These are phyloP conservation scores for Diaporthe ampelina DNA, from an alignment of 2,329 filamentous ascomycete genomes.

Conservation along the genomic window DNA sequence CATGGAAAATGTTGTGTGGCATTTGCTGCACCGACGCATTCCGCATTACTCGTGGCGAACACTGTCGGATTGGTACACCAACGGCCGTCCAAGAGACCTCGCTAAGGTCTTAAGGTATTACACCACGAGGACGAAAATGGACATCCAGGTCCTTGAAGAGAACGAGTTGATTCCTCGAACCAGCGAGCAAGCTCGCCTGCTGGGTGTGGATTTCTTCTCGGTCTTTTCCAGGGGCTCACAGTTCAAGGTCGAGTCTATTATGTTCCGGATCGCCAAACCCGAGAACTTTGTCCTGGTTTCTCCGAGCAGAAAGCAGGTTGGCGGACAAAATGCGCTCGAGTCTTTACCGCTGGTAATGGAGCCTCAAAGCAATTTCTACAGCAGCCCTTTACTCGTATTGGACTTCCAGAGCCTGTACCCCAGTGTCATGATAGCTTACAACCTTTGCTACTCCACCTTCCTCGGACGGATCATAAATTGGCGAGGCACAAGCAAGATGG, in stretches of 20 bases:
- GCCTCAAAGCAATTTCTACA: slow-evolving; percentile 94
- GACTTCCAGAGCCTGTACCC: slow-evolving; percentile 98
- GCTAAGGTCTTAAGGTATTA: slow-evolving; percentile 85
- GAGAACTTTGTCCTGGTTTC: slow-evolving; percentile 94
- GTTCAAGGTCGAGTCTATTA: slow-evolving; percentile 98
- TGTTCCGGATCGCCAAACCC: slow-evolving; percentile 98
- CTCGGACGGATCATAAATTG: slow-evolving; percentile 87
- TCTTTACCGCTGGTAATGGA: slow-evolving; percentile 98
- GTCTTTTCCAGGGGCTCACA: slow-evolving; percentile 96
- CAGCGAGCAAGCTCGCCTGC: slow-evolving; percentile 91
- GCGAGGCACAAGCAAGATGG: slow-evolving; percentile 95
- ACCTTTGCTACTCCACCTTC: slow-evolving; percentile 98
- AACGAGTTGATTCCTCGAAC: slow-evolving; percentile 92
- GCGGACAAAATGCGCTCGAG: slow-evolving; percentile 92
- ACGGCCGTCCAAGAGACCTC: slow-evolving; percentile 76
- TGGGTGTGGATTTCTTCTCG: slow-evolving; percentile 97
- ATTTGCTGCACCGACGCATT: slow-evolving; percentile 87
- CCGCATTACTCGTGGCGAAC: slow-evolving; percentile 87
- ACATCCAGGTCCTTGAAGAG: slow-evolving; percentile 90
- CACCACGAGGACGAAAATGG: slow-evolving; percentile 79
- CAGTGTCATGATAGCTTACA: slow-evolving; percentile 99
- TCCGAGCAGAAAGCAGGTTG: slow-evolving; percentile 91
- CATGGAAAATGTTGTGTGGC: slow-evolving; percentile 95
- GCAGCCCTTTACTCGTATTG: slow-evolving; percentile 87
- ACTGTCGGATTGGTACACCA: slow-evolving; percentile 86